Conservation (phyloP, 768 basidiomycete species). For the Paxillus involutus region DNA sequence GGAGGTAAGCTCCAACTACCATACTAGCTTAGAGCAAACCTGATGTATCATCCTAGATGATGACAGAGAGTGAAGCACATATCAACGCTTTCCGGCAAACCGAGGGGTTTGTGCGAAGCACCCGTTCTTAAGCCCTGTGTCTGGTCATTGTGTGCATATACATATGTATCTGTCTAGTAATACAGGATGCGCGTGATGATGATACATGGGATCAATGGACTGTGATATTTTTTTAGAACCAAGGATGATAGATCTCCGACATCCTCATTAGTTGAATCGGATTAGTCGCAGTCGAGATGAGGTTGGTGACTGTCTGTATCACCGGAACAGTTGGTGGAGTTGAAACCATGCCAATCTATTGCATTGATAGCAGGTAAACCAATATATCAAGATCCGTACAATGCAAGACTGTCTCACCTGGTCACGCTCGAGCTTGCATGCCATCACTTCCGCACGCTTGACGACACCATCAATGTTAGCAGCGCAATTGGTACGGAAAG, state of each 20-base stretch:
- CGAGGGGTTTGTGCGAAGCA: constrained; percentile 61
- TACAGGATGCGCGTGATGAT: constrained; percentile 1
- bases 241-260: constrained; percentile 82
- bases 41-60: constrained; percentile 51
- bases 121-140: constrained; percentile 24
- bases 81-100: constrained; percentile 75
- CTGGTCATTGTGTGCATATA: background rate
- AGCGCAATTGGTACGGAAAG: constrained; percentile 59
- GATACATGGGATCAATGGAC: background rate
- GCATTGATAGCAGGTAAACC: constrained; percentile 7
- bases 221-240: constrained; percentile 56
- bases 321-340: constrained; percentile 43
- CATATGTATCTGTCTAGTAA: constrained; percentile 1
- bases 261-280: constrained; percentile 83
- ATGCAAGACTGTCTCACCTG: constrained; percentile 44
- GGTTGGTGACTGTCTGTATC: constrained; percentile 78
- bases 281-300: constrained; percentile 86
- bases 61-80: constrained; percentile 67
- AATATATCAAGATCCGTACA: background rate
- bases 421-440: constrained; percentile 85
- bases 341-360: constrained; percentile 21
- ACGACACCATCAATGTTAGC: constrained; percentile 68
- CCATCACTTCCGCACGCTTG: constrained; percentile 79
- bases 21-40: background rate
- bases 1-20: constrained; percentile 56